Conservation (phyloP, 1,284 basidiomycete species). For the Ustilago trichophora region DNA sequence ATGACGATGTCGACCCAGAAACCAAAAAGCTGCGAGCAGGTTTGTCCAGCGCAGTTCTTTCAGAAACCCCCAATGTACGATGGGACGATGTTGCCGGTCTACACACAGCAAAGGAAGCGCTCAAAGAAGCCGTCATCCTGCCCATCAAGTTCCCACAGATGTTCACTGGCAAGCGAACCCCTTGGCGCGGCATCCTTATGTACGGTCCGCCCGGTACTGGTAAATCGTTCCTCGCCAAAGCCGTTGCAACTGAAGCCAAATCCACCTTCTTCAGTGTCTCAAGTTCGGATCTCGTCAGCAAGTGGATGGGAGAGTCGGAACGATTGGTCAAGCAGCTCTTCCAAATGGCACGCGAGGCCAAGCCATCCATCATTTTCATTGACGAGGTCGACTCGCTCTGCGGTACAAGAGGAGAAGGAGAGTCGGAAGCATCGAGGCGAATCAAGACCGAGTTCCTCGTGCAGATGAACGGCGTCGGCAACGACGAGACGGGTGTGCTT, state of each 20-base stretch:
- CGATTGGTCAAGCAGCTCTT: conserved; percentile 95
- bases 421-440: conserved; percentile 91
- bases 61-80: conserved; percentile 92
- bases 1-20: conserved; percentile 85
- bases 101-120: conserved; percentile 89
- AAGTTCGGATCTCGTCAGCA: conserved; percentile 93
- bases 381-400: conserved; percentile 98
- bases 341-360: conserved; percentile 92
- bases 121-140: conserved; percentile 98
- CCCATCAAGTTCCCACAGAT: conserved; percentile 99
- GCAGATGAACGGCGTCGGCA: conserved; percentile 98
- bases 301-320: conserved; percentile 99
- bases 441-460: conserved; percentile 98
- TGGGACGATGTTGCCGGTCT: conserved; percentile 99
- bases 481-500: conserved; percentile 91
- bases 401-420: conserved; percentile 91
- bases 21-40: conserved; percentile 92
- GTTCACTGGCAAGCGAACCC: conserved; percentile 96
- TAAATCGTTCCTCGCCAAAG: conserved; percentile 88
- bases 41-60: conserved; percentile 84
- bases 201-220: conserved; percentile 76
- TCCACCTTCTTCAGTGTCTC: conserved; percentile 96
- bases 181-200: conserved; percentile 92
- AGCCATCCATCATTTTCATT: conserved; percentile 98
- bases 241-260: conserved; percentile 97